Conservation (phyloP, 768 basidiomycete genomes). For the Trametes gibbosa region DNA sequence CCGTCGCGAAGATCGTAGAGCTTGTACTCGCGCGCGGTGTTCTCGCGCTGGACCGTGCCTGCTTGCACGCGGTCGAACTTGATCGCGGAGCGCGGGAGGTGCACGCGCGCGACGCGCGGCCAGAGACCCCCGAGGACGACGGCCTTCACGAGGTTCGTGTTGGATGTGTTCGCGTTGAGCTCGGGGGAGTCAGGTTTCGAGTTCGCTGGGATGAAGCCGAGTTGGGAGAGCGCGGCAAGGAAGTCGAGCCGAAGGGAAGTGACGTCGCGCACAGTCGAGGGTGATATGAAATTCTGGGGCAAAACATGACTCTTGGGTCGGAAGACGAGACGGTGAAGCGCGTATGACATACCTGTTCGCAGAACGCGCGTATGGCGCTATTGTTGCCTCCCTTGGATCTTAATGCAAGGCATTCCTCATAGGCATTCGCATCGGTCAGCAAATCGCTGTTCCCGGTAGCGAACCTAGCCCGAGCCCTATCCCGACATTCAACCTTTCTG, state of each 20-base stretch:
- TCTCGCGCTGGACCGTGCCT: conserved; percentile 82
- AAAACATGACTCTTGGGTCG: not conserved
- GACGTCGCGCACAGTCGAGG: conserved; percentile 71
- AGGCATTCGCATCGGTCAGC: conserved; percentile 78
- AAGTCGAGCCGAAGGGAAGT: conserved; percentile 77
- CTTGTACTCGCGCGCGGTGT: conserved; percentile 80
- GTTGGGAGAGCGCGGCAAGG: conserved; percentile 59
- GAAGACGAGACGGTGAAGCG: conserved; percentile 4
- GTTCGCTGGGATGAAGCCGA: conserved; percentile 61
- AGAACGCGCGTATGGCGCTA: conserved; percentile 52
- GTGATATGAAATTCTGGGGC: conserved; percentile 78
- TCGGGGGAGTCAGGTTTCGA: conserved; percentile 44
- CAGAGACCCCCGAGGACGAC: conserved; percentile 85
- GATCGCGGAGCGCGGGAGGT: conserved; percentile 67
- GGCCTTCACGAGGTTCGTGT: conserved; percentile 77
- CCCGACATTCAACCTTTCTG: not conserved
- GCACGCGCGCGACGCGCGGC: conserved; percentile 77
- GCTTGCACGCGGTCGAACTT: conserved; percentile 85
- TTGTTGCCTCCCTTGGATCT: conserved; percentile 50
- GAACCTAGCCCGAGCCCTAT: conserved; percentile 72
- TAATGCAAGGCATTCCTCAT: conserved; percentile 56
- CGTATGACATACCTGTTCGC: conserved; percentile 54
- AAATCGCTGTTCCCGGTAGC: conserved; percentile 75
- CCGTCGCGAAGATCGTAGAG: conserved; percentile 60
- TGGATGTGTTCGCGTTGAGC: conserved; percentile 63